phyloP scores from a whole-genome alignment of 768 basidiomycete species.

The Lanmaoa pseudosensibilis region DNA sequence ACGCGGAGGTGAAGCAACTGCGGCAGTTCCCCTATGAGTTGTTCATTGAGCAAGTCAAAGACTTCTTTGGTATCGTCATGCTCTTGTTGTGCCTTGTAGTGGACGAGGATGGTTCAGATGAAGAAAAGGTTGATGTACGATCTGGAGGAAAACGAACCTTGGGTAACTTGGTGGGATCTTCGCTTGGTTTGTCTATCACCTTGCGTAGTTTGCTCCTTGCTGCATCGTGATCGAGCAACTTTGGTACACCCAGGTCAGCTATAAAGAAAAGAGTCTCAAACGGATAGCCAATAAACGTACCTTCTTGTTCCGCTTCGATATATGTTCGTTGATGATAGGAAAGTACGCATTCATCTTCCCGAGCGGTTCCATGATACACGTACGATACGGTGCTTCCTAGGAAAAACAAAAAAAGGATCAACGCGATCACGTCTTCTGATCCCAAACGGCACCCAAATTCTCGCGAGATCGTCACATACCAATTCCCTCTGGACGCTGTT shows the following conservation, averaged over 20 bases:
- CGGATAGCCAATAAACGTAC: slow-evolving; percentile 38
- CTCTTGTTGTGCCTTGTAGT: slow-evolving; percentile 79
- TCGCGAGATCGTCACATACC: slow-evolving; percentile 45
- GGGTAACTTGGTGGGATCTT: slow-evolving; percentile 90
- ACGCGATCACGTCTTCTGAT: not conserved
- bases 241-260: not conserved
- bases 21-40: slow-evolving; percentile 88
- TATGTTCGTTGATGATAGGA: slow-evolving; percentile 90
- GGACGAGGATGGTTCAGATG: not conserved
- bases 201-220: slow-evolving; percentile 90
- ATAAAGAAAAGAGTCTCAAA: not conserved
- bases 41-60: slow-evolving; percentile 90
- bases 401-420: not conserved
- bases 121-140: not conserved
- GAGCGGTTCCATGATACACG: slow-evolving; percentile 91
- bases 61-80: slow-evolving; percentile 93
- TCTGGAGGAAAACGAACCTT: slow-evolving; percentile 44
- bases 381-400: slow-evolving; percentile 92
- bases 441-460: not conserved
- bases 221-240: slow-evolving; percentile 96
- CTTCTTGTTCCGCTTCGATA: slow-evolving; percentile 95
- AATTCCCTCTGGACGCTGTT: slow-evolving; percentile 80
- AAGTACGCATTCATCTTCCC: slow-evolving; percentile 98
- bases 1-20: slow-evolving; percentile 92
- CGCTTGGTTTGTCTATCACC: slow-evolving; percentile 85